A percentile compares a stretch with the other conserved stretches of the same genome.
Conservation (phyloP, 805 yeast genomes). For the Suhomyces sp. region DNA sequence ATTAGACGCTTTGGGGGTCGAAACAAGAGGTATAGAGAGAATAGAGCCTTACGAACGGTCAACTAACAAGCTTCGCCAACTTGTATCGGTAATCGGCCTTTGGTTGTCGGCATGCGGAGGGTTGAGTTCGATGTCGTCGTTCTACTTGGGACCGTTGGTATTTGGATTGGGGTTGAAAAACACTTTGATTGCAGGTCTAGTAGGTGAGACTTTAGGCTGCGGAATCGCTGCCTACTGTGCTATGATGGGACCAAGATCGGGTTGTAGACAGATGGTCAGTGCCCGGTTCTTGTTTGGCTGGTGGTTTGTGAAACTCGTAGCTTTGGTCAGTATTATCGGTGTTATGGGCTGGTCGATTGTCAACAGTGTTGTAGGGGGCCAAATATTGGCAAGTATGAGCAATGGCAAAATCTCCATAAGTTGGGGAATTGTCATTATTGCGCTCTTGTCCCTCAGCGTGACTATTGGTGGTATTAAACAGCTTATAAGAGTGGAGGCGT, state of each 20-base stretch:
- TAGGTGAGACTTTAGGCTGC: constrained; percentile 69
- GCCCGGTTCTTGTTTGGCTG: constrained; percentile 81
- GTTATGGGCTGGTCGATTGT: constrained; percentile 93
- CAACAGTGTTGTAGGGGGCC: constrained; percentile 87
- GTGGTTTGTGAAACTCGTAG: constrained; percentile 76
- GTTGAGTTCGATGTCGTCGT: constrained; percentile 84
- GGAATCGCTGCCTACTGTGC: constrained; percentile 78
- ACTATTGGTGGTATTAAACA: constrained; percentile 78
- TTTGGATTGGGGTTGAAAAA: constrained; percentile 69
- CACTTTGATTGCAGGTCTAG: constrained; percentile 57
- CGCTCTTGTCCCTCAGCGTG: constrained; percentile 58
- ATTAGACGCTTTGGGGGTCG: constrained; percentile 59
- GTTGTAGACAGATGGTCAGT: constrained; percentile 84
- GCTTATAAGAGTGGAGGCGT: constrained; percentile 63
- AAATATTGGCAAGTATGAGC: constrained; percentile 65
- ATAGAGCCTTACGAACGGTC: constrained; percentile 65
- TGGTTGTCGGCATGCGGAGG: constrained; percentile 90
- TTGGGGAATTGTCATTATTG: constrained; percentile 72
- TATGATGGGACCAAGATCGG: constrained; percentile 86
- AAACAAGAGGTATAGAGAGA: constrained; percentile 76
- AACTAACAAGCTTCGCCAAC: constrained; percentile 22
- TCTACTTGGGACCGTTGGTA: constrained; percentile 68
- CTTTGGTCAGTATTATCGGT: constrained; percentile 69
- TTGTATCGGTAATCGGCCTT: constrained; percentile 57
- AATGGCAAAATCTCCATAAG: constrained; percentile 64